phyloP scores from a whole-genome alignment of 805 yeast species.

The Kodamaea jinghongensis region DNA sequence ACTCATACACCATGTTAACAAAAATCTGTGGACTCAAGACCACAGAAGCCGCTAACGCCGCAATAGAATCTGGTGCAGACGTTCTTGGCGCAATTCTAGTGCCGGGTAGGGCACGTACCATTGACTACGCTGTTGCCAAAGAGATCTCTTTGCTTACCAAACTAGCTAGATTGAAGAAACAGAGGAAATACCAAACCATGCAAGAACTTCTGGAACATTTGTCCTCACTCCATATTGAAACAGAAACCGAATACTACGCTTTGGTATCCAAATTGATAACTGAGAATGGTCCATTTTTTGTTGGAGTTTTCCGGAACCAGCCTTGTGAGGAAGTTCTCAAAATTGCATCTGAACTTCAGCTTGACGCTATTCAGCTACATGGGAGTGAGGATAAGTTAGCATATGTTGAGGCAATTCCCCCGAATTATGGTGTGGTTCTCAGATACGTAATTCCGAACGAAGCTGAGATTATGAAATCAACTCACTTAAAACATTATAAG shows the following conservation, averaged over 20 bases:
- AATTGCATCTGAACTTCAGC: slow-evolving; percentile 40
- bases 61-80: slow-evolving; percentile 70
- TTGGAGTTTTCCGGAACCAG: slow-evolving; percentile 92
- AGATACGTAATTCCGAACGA: slow-evolving; percentile 64
- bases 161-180: slow-evolving; percentile 17
- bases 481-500: slow-evolving; percentile 13
- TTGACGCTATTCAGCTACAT: slow-evolving; percentile 87
- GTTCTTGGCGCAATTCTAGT: slow-evolving; percentile 84
- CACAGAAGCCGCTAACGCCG: slow-evolving; percentile 64
- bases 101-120: slow-evolving; percentile 75
- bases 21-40: slow-evolving; percentile 84
- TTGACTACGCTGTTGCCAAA: slow-evolving; percentile 34
- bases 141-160: slow-evolving; percentile 27
- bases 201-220: slow-evolving; percentile 17
- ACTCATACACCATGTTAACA: slow-evolving; percentile 36
- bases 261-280: slow-evolving; percentile 22
- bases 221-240: slow-evolving; percentile 11
- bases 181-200: slow-evolving; percentile 18
- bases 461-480: slow-evolving; percentile 32
- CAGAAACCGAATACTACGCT: slow-evolving; percentile 27
- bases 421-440: slow-evolving; percentile 61
- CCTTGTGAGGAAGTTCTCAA: slow-evolving; percentile 55
- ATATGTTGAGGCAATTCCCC: slow-evolving; percentile 32
- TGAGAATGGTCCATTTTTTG: slow-evolving; percentile 63
- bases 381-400: slow-evolving; percentile 61